Evolutionary conservation across 1,139 yeast species (phyloP), one percentile per base, ranked within the genome.

Genomic region (Taphrina confusa): DNA sequence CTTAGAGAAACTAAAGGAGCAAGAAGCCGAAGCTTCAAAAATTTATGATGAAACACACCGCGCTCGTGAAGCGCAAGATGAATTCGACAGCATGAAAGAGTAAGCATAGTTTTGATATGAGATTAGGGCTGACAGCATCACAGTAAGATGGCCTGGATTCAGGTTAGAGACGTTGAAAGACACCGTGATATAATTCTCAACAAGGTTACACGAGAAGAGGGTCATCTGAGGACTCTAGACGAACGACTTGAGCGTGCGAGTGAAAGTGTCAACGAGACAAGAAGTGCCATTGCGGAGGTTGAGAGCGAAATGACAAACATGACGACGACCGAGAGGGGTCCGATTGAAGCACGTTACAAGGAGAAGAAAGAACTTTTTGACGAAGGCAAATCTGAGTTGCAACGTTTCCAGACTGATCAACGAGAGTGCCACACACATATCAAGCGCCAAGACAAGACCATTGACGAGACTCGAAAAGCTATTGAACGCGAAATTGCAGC

Each of bases 151-250:
- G 58, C 47, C n/a, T 59, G 61, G 61, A 42, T 57, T 12, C 58
- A 51, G 33, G 61, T 54, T 16, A 52, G 42, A 33, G 62, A 62
- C 85, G 91, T 90, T 76, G 77, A 46, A 28, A 39, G 11, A 22
- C 25, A 25, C 12, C 30, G 47, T 5, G 54, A 46, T 20, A 44
- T 36, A 30, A 23, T 47, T 31, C 40, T 30, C 4, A 14, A 18
- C 23, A 46, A 46, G 20, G 54, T 44, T 6, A 40, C 36, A 11
- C 28, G 36, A 2, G 37, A 37, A 27, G 18, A n/a, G 8, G 37
- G 46, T 22, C 39, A 50, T 27, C 37, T 50, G 4, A 36, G 25
- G 8, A 37, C 56, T 6, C 52, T 47, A 4, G 37, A 47, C 23
- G 25, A 14, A 18, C 33, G 51, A 25, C 44, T 42, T 20, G 22